phyloP scores from a whole-genome alignment of 2,329 filamentous ascomycete species.

The Xylaria sp. region DNA sequence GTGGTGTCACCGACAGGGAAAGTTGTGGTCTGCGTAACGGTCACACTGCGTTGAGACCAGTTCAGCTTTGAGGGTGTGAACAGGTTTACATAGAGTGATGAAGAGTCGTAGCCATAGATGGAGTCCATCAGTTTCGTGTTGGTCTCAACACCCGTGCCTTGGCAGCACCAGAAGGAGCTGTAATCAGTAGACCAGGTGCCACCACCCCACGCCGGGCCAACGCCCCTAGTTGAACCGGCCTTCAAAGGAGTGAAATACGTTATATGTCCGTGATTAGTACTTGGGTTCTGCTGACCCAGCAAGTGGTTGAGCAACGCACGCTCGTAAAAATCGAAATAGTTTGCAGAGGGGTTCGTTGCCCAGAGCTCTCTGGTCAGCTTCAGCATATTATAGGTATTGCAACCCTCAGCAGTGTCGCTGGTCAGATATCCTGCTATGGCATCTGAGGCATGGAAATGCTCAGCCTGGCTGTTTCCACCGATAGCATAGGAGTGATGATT shows the following conservation, averaged over 20 bases:
- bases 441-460: slow-evolving; percentile 61
- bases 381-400: slow-evolving; percentile 68
- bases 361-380: slow-evolving; percentile 64
- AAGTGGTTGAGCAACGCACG: slow-evolving; percentile 61
- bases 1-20: slow-evolving; percentile 56
- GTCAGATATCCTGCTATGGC: slow-evolving; percentile 57
- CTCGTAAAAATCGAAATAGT: slow-evolving; percentile 66
- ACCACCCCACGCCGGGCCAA: slow-evolving; percentile 64
- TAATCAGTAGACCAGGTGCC: slow-evolving; percentile 61
- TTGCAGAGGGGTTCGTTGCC: slow-evolving; percentile 54
- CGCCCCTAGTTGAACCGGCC: slow-evolving; percentile 57
- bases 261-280: slow-evolving; percentile 58
- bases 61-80: slow-evolving; percentile 58
- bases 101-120: slow-evolving; percentile 59
- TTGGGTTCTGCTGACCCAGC: slow-evolving; percentile 60
- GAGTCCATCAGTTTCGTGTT: slow-evolving; percentile 65
- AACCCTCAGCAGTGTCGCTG: slow-evolving; percentile 61
- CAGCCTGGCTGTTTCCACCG: slow-evolving; percentile 63
- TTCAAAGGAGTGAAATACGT: slow-evolving; percentile 64
- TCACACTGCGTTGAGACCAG: slow-evolving; percentile 56
- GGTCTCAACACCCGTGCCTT: slow-evolving; percentile 62
- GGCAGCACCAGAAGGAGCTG: slow-evolving; percentile 39
- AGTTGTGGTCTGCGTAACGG: slow-evolving; percentile 55
- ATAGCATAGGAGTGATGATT: slow-evolving; percentile 62
- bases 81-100: slow-evolving; percentile 59